These are phyloP conservation scores for Plectosphaerella sp. DNA, from an alignment of 2,329 filamentous ascomycete genomes.

Conservation along the genomic window DNA sequence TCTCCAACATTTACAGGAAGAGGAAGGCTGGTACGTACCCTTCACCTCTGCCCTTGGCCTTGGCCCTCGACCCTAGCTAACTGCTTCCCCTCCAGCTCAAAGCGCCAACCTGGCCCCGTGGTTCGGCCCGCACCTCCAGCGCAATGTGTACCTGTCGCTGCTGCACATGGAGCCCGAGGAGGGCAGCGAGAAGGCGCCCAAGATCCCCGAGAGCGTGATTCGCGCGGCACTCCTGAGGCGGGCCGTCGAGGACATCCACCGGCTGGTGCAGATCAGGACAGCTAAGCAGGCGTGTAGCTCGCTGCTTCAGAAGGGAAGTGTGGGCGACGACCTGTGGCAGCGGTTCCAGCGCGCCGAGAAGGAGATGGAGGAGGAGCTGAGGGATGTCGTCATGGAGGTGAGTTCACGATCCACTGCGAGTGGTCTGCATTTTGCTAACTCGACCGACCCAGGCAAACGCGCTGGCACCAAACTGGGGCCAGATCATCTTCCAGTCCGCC, in stretches of 20 bases:
- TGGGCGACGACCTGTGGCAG: slow-evolving; percentile 95
- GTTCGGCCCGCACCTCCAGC: slow-evolving; percentile 87
- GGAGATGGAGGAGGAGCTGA: slow-evolving; percentile 94
- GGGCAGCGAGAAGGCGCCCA: slow-evolving; percentile 60
- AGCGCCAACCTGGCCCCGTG: slow-evolving; percentile 86
- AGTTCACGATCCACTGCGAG: slow-evolving; percentile 13
- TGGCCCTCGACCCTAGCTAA: not conserved
- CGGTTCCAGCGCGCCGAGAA: slow-evolving; percentile 88
- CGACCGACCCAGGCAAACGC: slow-evolving; percentile 70
- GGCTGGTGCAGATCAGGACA: slow-evolving; percentile 82
- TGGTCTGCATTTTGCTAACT: not conserved
- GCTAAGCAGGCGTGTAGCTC: slow-evolving; percentile 84
- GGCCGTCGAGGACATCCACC: slow-evolving; percentile 87
- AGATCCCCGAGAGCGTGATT: slow-evolving; percentile 77
- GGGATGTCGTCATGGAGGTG: slow-evolving; percentile 91
- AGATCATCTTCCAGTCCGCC: slow-evolving; percentile 93
- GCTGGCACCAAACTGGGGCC: slow-evolving; percentile 83
- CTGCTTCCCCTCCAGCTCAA: slow-evolving; percentile 48
- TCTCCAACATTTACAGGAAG: slow-evolving; percentile 89
- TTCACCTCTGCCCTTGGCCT: not conserved
- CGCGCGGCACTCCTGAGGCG: slow-evolving; percentile 85
- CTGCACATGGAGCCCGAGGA: slow-evolving; percentile 67
- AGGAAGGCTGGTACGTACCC: slow-evolving; percentile 71
- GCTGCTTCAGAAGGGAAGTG: slow-evolving; percentile 82
- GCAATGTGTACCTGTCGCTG: slow-evolving; percentile 91